Evolutionary conservation across 2,329 filamentous ascomycete genomes (phyloP), one percentile per base, ranked within the genome.

Genomic region (Colletotrichum sp.): DNA sequence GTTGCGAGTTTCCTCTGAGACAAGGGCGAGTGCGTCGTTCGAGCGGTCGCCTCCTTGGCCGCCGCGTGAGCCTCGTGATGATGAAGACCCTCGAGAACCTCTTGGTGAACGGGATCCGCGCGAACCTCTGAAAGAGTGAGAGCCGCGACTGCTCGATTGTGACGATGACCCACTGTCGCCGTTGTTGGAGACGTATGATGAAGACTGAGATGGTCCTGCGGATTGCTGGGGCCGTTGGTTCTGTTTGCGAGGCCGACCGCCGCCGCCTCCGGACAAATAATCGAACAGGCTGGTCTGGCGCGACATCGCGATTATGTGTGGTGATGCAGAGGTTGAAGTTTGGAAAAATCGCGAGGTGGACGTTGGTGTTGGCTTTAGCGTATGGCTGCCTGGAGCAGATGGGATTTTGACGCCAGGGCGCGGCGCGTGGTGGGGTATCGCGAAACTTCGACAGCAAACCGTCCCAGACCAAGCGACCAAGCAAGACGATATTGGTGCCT

Each of bases 1-100:
- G 4, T 78, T 77, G 48, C 83, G 84, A 12, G 90, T 91, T 78
- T 91, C 89, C 66, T 82, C 80, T 8, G 89, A 88, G 22, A 86
- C 81, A 2, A 66, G 25, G 16, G 73, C 73, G 7, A 75, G 73
- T 6, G 63, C 55, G 0, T 70, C 39, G 22, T 68, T 75, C 3
- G 57, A 72, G 32, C 73, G 73, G 6, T 75, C 73, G 52, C 72
- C 25, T 67, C 57, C 25, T 7, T 16, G 19, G 0, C 39, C 39
- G 8, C 27, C 64, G 28, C 28, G 16, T 4, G 72, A 59, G 16
- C 52, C 27, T 8, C 52, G 6, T 5, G 36, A 11, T 36, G 15
- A 30, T 8, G 36, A 22, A 0, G 44, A 22, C 7, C n/a, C 44
- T 0, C 44, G 44, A 22, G 11, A 22, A 48, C 44, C 44, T 8